Conservation (phyloP, 495 filamentous ascomycete genomes). For the Talaromyces stipitatus region DNA sequence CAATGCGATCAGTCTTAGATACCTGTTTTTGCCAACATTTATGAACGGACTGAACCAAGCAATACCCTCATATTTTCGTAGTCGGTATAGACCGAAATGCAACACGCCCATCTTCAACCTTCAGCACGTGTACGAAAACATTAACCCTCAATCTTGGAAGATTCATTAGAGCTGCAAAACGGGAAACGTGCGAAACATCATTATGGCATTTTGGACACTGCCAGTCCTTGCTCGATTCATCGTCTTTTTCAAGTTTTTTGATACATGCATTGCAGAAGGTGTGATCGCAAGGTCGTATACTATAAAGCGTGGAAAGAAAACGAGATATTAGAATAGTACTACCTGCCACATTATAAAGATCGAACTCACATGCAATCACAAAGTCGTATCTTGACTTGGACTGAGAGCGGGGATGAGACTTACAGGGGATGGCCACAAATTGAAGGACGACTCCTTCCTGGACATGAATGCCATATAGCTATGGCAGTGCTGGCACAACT, state of each 20-base stretch:
- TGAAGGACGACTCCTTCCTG: background rate
- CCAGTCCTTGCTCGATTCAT: background rate
- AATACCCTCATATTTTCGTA: conserved; percentile 8
- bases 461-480: background rate
- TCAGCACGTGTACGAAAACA: background rate
- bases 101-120: background rate
- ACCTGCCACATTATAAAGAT: too few species aligned
- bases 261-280: background rate
- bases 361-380: background rate
- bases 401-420: background rate
- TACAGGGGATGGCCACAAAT: background rate
- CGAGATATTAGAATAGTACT: too few species aligned
- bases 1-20: too few species aligned
- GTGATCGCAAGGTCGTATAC: background rate
- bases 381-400: background rate
- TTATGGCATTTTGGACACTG: background rate
- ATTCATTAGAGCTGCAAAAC: background rate
- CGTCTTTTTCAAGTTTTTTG: background rate
- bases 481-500: background rate
- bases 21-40: too few species aligned
- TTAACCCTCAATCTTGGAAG: background rate
- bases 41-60: too few species aligned
- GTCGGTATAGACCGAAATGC: background rate
- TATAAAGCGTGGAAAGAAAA: too few species aligned
- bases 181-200: background rate